These are phyloP conservation scores for Mentha longifolia DNA, from an alignment of 257 asterid species.

Conservation along the genomic window DNA sequence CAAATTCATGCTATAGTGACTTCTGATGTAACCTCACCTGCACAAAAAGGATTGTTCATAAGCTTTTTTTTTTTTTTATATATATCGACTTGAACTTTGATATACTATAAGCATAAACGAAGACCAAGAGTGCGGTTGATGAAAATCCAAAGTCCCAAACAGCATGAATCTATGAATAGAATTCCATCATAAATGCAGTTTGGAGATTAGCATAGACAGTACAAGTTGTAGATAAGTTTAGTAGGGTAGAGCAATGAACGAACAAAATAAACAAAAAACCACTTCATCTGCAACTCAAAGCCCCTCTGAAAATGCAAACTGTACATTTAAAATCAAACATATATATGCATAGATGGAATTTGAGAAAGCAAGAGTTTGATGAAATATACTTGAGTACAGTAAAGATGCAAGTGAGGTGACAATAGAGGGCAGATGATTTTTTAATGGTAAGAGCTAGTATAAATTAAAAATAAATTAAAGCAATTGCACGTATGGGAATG, in stretches of 20 bases:
- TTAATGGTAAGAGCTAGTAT: neutral
- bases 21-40: slow-evolving; percentile 32
- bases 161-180: neutral
- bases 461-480: neutral
- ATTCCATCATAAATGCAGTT: neutral
- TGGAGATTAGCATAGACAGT: neutral
- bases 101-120: neutral
- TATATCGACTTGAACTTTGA: neutral
- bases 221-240: neutral
- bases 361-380: too few relatives aligned
- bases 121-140: neutral
- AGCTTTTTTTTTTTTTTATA: neutral
- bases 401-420: neutral
- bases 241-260: neutral
- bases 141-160: neutral
- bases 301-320: neutral
- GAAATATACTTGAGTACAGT: neutral
- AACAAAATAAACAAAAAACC: neutral
- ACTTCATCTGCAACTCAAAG: too few relatives aligned
- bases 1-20: slow-evolving; percentile 35
- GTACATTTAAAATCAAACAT: too few relatives aligned
- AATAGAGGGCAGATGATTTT: neutral
- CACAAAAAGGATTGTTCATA: neutral
- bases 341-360: too few relatives aligned
- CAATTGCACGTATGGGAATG: too few relatives aligned